Base-by-base conservation (phyloP, 2,329 filamentous ascomycete genomes). In the Epichloe festucae region DNA sequence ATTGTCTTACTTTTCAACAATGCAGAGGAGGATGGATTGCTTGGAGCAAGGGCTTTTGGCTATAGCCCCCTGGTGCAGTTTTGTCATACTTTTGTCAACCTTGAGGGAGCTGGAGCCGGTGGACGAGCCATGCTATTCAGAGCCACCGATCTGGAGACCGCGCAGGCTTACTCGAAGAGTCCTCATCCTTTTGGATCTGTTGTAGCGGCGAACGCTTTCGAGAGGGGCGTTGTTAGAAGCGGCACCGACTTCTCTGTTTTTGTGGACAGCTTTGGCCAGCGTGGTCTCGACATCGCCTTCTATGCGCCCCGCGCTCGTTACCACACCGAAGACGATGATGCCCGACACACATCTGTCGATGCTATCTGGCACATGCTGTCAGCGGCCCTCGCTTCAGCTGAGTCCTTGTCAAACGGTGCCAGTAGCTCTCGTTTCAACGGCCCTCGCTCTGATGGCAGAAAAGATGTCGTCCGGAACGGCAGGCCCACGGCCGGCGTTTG, bases 361-460 rank as follows among this genome's bases (percentile, higher is more conserved):
- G 82, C 79, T 55, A 68, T 97, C 19, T 97, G 90, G 90, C 90
- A 97, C 65, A 97, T 98, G 93, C 74, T 98, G 39, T 94, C 88
- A 39, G 84, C 84, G 14, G 82, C 89, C 5, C 70, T 96, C 23
- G 79, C 82, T 6, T 93, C 90, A 0, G 81, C 87, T 21, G 75
- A 84, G 60, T 75, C 75, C 1, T 73, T 97, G 43, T 84, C 88
- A 0, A 78, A 80, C 14, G 80, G 88, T 58, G 81, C 77, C 1
- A 82, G 80, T 52, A 51, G 48, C 15, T 71, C 77, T 45, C 74
- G 73, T 2, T 95, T 94, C 60, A 77, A 78, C 48, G 79, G 83
- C 5, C 68, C 72, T 15, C 67, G 77, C 40, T 68, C 71, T 10
- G 78, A 81, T 50, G 70, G 74, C 6, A 73, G 76, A 52, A 72